Percentiles rank a stretch among this genome's conserved stretches.
Conservation (phyloP, 2,329 filamentous ascomycete genomes). For the Apiospora koreana region DNA sequence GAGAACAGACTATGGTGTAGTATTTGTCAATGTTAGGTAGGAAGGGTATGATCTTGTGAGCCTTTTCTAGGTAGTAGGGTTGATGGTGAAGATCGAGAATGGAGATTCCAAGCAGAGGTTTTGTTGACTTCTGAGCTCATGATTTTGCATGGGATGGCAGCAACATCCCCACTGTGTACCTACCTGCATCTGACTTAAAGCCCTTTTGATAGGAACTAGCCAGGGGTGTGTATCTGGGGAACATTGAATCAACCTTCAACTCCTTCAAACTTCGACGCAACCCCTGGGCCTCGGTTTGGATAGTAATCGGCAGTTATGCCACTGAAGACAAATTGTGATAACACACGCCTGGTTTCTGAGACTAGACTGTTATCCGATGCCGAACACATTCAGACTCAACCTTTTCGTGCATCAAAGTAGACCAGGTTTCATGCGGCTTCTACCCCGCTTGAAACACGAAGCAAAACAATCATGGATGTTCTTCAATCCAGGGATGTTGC, state of each 20-base stretch:
- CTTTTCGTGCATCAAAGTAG: neutral
- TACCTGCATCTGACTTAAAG: neutral
- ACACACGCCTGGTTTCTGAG: neutral
- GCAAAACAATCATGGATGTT: neutral
- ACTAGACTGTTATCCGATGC: neutral
- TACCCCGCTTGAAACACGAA: constrained; percentile 1
- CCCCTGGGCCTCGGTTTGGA: neutral
- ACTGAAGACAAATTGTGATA: neutral
- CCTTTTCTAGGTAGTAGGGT: neutral
- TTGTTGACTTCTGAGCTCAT: neutral
- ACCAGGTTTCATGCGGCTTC: neutral
- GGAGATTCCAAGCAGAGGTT: neutral
- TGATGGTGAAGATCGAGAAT: neutral
- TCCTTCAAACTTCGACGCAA: neutral
- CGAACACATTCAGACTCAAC: neutral
- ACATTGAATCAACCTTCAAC: neutral
- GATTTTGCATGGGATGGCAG: constrained; percentile 1
- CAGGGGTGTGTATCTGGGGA: neutral
- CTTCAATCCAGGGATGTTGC: neutral
- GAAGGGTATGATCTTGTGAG: neutral
- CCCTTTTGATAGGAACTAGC: too few species aligned
- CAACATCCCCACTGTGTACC: neutral
- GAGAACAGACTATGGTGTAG: neutral
- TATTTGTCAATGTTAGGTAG: neutral
- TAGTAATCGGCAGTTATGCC: neutral